Base-by-base conservation (phyloP, 345 rosid species). In the Clausena lansium region DNA sequence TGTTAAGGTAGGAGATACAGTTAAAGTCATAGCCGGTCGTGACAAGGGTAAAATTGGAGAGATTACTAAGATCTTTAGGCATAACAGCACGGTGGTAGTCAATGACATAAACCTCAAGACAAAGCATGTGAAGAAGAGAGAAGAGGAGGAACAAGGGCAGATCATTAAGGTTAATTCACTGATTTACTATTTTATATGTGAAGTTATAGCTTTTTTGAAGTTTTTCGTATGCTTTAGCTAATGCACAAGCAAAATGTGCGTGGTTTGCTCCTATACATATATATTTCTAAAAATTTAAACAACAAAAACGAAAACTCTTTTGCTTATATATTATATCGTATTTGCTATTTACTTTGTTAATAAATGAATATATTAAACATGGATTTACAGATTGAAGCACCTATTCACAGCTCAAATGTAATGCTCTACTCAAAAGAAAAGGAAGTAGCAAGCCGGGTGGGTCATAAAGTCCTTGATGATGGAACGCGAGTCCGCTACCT, bases 351-450 rank as follows among this genome's bases (percentile, higher is more conserved):
- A 9, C 52, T 59, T 65, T 13, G 38, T 45, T 39, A 41, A 50
- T 33, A 6, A 45, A 39, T 7, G 20, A 45, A 62, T 59, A 59
- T 68, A 71, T 70, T 73, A 55, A 77, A 27, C 79, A 67, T 77
- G 60, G 14, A 30, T 66, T 86, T 89, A 36, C 93, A 95, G 99
- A 88, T 93, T 9, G 99, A 93, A 88, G 97, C 97, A 35, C 94
- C 97, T 6, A 86, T 95, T 77, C 99, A 95, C 84, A 95, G 98
- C 86, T 95, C 99, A 19, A 93, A 92, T 27, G 97, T 93, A 87
- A 93, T 95, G 99, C 82, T 93, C 5, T 92, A 93, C 81, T 95
- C 98, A 0, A 92, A 92, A 81, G 99, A 95, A 55, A 73, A 92
- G 81, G 84, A 93, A 0, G 89, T 90, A 5, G 87, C 88, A 17